These are phyloP conservation scores for Cylindrotheca closterium DNA, from an alignment of 108 stramenopile species.

Conservation along the genomic window DNA sequence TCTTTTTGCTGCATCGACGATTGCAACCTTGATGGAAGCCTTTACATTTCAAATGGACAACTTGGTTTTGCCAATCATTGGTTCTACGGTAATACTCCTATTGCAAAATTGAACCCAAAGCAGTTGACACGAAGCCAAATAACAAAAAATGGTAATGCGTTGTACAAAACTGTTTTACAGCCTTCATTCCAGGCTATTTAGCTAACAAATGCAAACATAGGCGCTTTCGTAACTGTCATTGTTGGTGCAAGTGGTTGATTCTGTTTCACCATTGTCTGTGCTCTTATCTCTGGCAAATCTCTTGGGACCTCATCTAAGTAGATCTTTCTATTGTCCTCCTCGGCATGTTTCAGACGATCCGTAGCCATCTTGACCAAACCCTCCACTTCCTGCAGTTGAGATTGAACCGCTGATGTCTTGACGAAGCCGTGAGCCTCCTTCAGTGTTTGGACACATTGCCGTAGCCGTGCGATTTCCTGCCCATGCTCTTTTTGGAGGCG, in stretches of 20 bases:
- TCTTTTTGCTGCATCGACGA: slow-evolving; percentile 22
- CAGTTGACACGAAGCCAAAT: too few species aligned
- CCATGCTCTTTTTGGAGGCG: slow-evolving; percentile 34
- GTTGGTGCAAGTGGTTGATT: slow-evolving; percentile 27
- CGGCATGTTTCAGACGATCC: slow-evolving; percentile 36
- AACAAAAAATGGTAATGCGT: too few species aligned
- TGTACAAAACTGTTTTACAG: too few species aligned
- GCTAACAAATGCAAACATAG: slow-evolving; percentile 29
- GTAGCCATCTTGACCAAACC: slow-evolving; percentile 15
- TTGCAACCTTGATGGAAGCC: slow-evolving; percentile 71
- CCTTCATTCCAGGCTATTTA: too few species aligned
- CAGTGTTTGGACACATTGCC: slow-evolving; percentile 12
- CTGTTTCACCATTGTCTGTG: slow-evolving; percentile 36
- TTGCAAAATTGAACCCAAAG: too few species aligned
- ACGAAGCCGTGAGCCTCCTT: slow-evolving; percentile 25
- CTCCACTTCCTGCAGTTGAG: slow-evolving; percentile 4
- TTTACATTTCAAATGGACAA: slow-evolving; percentile 83
- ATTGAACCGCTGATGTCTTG: background rate
- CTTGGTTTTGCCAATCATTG: slow-evolving; percentile 74
- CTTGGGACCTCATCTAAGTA: slow-evolving; percentile 43
- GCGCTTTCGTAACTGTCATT: slow-evolving; percentile 34
- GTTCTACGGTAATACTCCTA: slow-evolving; percentile 4
- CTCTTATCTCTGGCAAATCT: slow-evolving; percentile 37
- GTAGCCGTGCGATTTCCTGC: slow-evolving; percentile 39
- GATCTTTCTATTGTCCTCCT: slow-evolving; percentile 39